phyloP scores from a whole-genome alignment of 805 yeast species.

The Alloascoidea africana region DNA sequence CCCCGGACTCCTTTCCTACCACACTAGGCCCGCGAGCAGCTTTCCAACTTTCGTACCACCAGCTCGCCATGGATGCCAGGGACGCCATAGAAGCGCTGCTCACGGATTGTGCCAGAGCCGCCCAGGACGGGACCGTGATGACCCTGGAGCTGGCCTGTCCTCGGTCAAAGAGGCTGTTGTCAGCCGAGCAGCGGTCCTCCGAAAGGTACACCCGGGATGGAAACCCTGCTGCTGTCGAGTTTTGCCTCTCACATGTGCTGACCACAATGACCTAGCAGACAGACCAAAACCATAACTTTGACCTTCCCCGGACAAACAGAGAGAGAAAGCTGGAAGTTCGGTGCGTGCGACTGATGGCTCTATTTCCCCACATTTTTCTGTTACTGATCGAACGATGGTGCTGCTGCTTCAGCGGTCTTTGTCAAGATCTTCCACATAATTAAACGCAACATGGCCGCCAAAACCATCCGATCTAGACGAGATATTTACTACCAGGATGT shows the following conservation, averaged over 20 bases:
- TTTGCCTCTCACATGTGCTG: too few relatives aligned
- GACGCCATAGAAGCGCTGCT: too few relatives aligned
- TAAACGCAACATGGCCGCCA: not conserved
- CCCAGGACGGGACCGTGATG: too few relatives aligned
- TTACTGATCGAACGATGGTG: not conserved
- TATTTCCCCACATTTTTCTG: not conserved
- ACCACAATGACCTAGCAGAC: too few relatives aligned
- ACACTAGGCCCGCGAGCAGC: not conserved
- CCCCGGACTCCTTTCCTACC: not conserved
- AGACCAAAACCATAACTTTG: too few relatives aligned
- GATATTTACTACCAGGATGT: constrained; percentile 49
- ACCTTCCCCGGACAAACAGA: not conserved
- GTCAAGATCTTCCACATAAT: constrained; percentile 1
- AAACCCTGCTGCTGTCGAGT: too few relatives aligned
- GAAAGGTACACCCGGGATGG: too few relatives aligned
- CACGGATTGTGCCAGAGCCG: too few relatives aligned
- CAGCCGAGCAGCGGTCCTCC: not conserved
- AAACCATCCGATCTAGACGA: constrained; percentile 21
- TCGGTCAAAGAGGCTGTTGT: not conserved
- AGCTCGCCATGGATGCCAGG: too few relatives aligned
- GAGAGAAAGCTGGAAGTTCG: constrained; percentile 1
- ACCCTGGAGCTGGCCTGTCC: too few relatives aligned
- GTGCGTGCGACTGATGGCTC: not conserved
- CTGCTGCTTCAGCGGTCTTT: constrained; percentile 7
- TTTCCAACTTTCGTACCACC: too few relatives aligned